Percentiles rank a stretch among this genome's conserved stretches.
These are phyloP conservation scores for Ceratorhiza oryzae-sativae DNA, from an alignment of 1,284 basidiomycete species.

Conservation along the genomic window DNA sequence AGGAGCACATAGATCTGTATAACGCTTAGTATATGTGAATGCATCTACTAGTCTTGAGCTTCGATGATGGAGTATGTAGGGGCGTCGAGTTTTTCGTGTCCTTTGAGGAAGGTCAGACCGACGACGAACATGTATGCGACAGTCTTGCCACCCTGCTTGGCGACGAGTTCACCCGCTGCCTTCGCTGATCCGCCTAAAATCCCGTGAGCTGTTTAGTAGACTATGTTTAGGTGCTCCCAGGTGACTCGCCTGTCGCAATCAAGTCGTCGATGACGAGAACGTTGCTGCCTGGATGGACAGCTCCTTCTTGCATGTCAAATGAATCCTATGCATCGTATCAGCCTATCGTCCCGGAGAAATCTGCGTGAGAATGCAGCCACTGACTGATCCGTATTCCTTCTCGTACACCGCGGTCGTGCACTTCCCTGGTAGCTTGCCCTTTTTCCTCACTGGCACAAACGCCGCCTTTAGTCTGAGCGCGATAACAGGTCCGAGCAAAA, in stretches of 20 bases:
- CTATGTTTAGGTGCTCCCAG: background rate
- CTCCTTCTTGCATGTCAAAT: slow-evolving; percentile 94
- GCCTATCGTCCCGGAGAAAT: background rate
- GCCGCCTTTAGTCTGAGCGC: slow-evolving; percentile 91
- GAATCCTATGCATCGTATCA: slow-evolving; percentile 64
- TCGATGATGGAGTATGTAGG: slow-evolving; percentile 87
- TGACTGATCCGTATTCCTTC: slow-evolving; percentile 91
- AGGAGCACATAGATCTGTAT: background rate
- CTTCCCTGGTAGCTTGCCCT: slow-evolving; percentile 91
- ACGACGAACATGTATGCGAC: slow-evolving; percentile 96
- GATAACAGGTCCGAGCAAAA: slow-evolving; percentile 92
- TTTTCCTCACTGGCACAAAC: slow-evolving; percentile 96
- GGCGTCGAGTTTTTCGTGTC: slow-evolving; percentile 79
- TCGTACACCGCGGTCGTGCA: slow-evolving; percentile 81
- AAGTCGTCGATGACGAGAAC: slow-evolving; percentile 95
- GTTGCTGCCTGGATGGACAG: slow-evolving; percentile 82
- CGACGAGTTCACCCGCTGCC: slow-evolving; percentile 91
- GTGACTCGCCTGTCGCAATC: slow-evolving; percentile 84
- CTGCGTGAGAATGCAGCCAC: slow-evolving; percentile 46
- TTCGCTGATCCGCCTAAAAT: slow-evolving; percentile 86
- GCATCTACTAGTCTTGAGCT: slow-evolving; percentile 63
- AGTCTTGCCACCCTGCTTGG: slow-evolving; percentile 81
- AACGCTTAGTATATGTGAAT: background rate
- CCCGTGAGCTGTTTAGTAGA: slow-evolving; percentile 4
- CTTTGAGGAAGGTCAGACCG: slow-evolving; percentile 85